Evolutionary conservation across 2,329 filamentous ascomycete genomes (phyloP).

Genomic region (Aspergillus persii): DNA sequence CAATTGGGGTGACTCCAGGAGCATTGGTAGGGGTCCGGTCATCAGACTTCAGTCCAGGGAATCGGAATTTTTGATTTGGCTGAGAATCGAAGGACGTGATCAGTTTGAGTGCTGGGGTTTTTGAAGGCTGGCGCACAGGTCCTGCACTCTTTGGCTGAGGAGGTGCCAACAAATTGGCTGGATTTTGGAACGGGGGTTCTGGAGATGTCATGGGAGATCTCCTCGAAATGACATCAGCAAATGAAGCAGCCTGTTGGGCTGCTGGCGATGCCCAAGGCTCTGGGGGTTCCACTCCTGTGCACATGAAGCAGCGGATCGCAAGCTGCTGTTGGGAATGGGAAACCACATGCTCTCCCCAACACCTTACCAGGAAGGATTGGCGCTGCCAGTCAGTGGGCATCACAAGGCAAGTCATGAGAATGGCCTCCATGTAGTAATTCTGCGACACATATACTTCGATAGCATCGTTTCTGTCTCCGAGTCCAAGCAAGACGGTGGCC

Average conservation of each 20-base stretch:
- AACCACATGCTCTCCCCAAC: slow-evolving; percentile 93
- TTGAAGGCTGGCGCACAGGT: slow-evolving; percentile 62
- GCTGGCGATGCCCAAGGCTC: slow-evolving; percentile 88
- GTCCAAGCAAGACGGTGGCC: slow-evolving; percentile 85
- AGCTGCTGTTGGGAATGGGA: slow-evolving; percentile 83
- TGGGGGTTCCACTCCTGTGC: slow-evolving; percentile 77
- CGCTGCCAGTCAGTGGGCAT: slow-evolving; percentile 87
- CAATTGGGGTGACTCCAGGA: slow-evolving; percentile 83
- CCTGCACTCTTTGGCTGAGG: slow-evolving; percentile 46
- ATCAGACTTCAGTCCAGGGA: slow-evolving; percentile 55
- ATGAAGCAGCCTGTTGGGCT: slow-evolving; percentile 60
- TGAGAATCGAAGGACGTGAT: slow-evolving; percentile 77
- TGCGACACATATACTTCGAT: slow-evolving; percentile 95
- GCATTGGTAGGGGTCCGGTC: slow-evolving; percentile 70
- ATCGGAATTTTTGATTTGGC: slow-evolving; percentile 56
- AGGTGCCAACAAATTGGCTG: slow-evolving; percentile 17
- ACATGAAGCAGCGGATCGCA: slow-evolving; percentile 89
- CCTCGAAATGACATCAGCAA: slow-evolving; percentile 26
- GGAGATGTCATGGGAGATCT: slow-evolving; percentile 47
- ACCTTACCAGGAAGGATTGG: slow-evolving; percentile 80
- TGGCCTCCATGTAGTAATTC: slow-evolving; percentile 86
- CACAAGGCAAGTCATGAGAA: slow-evolving; percentile 79
- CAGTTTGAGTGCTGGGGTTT: slow-evolving; percentile 81
- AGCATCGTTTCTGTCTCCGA: slow-evolving; percentile 90
- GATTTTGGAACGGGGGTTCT: slow-evolving; percentile 55